Evolutionary conservation across 805 yeast species (phyloP).

Genomic region (Komagataella mondaviorum): DNA sequence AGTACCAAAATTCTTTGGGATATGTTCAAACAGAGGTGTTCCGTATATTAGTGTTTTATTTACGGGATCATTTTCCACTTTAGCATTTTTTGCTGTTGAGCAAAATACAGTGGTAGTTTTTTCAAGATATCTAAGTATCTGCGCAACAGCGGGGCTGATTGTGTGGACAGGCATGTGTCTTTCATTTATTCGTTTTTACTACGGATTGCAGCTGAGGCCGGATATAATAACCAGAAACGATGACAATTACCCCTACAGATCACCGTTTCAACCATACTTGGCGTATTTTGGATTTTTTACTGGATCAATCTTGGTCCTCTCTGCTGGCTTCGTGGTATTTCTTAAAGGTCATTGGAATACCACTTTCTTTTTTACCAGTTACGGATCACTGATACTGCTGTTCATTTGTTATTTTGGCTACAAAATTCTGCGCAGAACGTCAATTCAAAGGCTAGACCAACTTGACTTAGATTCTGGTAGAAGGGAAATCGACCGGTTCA

Average conservation of each 20-base stretch:
- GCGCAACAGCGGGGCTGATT: slow-evolving; percentile 63
- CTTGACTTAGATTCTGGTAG: slow-evolving; percentile 77
- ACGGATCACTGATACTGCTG: slow-evolving; percentile 36
- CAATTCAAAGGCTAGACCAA: slow-evolving; percentile 55
- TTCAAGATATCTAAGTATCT: slow-evolving; percentile 50
- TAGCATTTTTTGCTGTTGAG: slow-evolving; percentile 48
- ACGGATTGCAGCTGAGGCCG: slow-evolving; percentile 38
- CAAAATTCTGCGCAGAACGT: slow-evolving; percentile 46
- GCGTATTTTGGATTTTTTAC: slow-evolving; percentile 35
- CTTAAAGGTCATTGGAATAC: slow-evolving; percentile 34
- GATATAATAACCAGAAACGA: slow-evolving; percentile 43
- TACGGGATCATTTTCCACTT: slow-evolving; percentile 44
- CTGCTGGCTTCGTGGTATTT: slow-evolving; percentile 40
- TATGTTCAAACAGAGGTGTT: slow-evolving; percentile 52
- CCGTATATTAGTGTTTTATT: slow-evolving; percentile 61
- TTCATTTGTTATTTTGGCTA: slow-evolving; percentile 30
- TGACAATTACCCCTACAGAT: slow-evolving; percentile 38
- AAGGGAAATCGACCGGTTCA: slow-evolving; percentile 66
- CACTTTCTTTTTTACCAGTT: slow-evolving; percentile 36
- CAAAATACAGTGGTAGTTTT: slow-evolving; percentile 48
- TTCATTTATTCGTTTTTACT: slow-evolving; percentile 38
- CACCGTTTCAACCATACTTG: slow-evolving; percentile 41
- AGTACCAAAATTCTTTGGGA: slow-evolving; percentile 47
- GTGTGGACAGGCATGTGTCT: slow-evolving; percentile 67
- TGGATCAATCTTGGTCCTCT: slow-evolving; percentile 24